Evolutionary conservation across 1,284 basidiomycete genomes (phyloP).

Genomic region (Sanguinoderma infundibulare): DNA sequence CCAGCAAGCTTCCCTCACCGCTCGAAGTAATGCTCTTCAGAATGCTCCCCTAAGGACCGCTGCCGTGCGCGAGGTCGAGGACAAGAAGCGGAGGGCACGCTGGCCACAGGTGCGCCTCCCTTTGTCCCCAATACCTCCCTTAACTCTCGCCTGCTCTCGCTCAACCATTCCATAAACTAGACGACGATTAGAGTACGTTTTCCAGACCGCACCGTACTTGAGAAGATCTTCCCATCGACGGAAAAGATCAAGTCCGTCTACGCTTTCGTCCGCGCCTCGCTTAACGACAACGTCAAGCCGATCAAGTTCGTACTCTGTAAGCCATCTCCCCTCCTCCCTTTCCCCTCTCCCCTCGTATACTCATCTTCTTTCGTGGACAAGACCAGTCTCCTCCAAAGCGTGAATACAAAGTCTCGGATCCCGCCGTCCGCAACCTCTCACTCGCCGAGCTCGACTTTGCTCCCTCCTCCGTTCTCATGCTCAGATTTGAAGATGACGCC

Average conservation of each 20-base stretch:
- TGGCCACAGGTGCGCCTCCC: constrained; percentile 70
- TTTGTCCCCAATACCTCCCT: neutral
- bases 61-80: constrained; percentile 67
- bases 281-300: constrained; percentile 73
- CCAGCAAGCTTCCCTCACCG: constrained; percentile 66
- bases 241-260: constrained; percentile 83
- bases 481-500: constrained; percentile 75
- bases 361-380: neutral
- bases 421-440: constrained; percentile 65
- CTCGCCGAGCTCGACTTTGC: constrained; percentile 76
- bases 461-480: constrained; percentile 70
- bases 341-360: neutral
- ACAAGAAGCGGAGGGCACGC: constrained; percentile 62
- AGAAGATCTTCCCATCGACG: constrained; percentile 75
- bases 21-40: constrained; percentile 66
- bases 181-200: constrained; percentile 85
- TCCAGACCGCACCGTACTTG: constrained; percentile 81
- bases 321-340: neutral
- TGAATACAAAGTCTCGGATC: constrained; percentile 82
- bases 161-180: no score
- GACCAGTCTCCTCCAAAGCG: constrained; percentile 82
- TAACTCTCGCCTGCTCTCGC: no score
- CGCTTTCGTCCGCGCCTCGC: constrained; percentile 76
- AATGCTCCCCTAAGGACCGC: constrained; percentile 81
- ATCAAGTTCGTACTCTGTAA: constrained; percentile 76